Evolutionary conservation across 108 stramenopile genomes (phyloP), one percentile per base, ranked within the genome.

Genomic region (Ochromonas danica): DNA sequence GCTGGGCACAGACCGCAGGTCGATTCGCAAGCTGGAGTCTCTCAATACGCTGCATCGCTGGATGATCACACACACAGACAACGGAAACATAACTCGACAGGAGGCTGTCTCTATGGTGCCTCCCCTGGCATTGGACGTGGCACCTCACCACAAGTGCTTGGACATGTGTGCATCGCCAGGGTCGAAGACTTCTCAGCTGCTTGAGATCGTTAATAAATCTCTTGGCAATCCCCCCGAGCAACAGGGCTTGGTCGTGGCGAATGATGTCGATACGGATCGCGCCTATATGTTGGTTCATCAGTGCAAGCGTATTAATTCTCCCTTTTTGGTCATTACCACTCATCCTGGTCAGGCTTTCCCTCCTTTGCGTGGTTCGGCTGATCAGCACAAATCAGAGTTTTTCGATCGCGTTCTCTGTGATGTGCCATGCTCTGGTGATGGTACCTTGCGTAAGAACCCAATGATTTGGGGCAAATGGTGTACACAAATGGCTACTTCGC

Each of bases 141-240:
- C 89, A 74, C 89, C 91, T 1, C 79, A 92, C 31, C 91, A 97
- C 88, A 79, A 75, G 28, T 90, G 97, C 0, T 85, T 98, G 14
- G 98, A 98, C 82, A 93, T 97, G 94, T 97, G 96, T 81, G 97
- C 98, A 6, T 94, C 99, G 0, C 99, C 99, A 0, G 99, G 99
- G 1, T 91, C 90, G 62, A 99, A 99, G 80, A 98, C 99, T 10
- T 90, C 92, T 41, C 97, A 98, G 81, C 80, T 99, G 27, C 84
- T 99, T 25, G 97, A 99, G 81, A 85, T 93, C 61, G 87, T 94
- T 82, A 85, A 91, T 1, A 86, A 82, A 51, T 42, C 81, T 38
- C 82, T 82, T 30, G 71, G 71, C 35, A 57, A 85, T 33, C 42
- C 81, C 17, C 62, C 31, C 0, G 61, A 35, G 25, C 22, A 83